phyloP scores from a whole-genome alignment of 768 basidiomycete genomes.

The Auriculariales sp. region DNA sequence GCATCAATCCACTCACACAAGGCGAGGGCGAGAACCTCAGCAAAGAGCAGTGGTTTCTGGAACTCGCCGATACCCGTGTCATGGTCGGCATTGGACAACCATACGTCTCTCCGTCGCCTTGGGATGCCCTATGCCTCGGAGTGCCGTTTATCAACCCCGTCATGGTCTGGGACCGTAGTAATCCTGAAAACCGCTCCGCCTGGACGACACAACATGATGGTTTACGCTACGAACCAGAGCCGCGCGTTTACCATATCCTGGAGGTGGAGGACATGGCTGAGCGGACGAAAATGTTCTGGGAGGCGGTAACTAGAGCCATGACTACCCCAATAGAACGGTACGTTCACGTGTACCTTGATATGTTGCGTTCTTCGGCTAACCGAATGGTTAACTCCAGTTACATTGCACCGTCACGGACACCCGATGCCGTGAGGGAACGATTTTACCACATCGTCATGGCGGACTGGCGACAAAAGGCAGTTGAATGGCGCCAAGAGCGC shows the following conservation, averaged over 20 bases:
- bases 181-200: conserved; percentile 11
- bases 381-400: neutral
- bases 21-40: no score
- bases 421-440: neutral
- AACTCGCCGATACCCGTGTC: conserved; percentile 1
- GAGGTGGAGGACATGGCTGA: neutral
- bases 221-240: conserved; percentile 8
- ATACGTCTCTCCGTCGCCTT: conserved; percentile 7
- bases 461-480: neutral
- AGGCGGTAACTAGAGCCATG: conserved; percentile 3
- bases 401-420: neutral
- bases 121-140: conserved; percentile 9
- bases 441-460: neutral
- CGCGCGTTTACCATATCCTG: conserved; percentile 13
- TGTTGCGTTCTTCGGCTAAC: neutral
- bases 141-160: conserved; percentile 18
- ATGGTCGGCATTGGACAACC: conserved; percentile 8
- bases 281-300: neutral
- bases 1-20: no score
- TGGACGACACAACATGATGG: conserved; percentile 15
- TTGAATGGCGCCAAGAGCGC: no score
- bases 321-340: neutral
- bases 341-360: neutral
- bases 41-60: neutral
- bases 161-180: conserved; percentile 8